phyloP scores from a whole-genome alignment of 345 rosid genomes.

The Bruguiera parviflora region DNA sequence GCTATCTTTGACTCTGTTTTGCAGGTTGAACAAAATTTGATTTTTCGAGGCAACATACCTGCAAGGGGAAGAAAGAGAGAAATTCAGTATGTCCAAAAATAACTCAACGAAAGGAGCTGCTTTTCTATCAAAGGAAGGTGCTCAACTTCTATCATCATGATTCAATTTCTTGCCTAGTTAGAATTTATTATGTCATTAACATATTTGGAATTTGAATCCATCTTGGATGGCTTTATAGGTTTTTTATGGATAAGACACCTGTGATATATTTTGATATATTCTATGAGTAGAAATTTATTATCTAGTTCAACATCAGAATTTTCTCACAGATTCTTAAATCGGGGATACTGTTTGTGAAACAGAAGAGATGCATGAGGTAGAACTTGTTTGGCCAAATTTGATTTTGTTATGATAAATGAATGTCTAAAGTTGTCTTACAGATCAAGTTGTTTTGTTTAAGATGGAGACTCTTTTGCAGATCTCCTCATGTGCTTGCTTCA shows the following conservation, averaged over 20 bases:
- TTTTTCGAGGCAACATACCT: slow-evolving; percentile 38
- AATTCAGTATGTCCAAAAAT: slow-evolving; percentile 33
- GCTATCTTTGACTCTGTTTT: slow-evolving; percentile 65
- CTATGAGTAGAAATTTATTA: neutral
- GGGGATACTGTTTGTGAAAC: no score
- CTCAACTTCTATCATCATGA: neutral
- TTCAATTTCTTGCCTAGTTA: neutral
- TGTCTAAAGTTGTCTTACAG: no score
- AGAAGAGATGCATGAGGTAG: no score
- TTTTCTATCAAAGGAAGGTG: slow-evolving; percentile 92
- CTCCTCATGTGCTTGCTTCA: no score
- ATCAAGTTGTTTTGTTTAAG: no score
- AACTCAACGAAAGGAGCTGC: slow-evolving; percentile 59
- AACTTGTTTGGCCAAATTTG: no score
- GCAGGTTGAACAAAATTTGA: slow-evolving; percentile 62
- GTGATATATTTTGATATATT: neutral
- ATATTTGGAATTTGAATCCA: neutral
- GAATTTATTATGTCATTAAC: neutral
- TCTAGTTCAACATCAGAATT: no score
- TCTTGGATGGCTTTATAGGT: neutral
- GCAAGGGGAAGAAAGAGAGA: slow-evolving; percentile 48
- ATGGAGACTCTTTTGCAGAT: no score
- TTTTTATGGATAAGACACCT: neutral
- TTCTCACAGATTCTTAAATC: no score
- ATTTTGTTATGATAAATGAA: no score